Conservation (phyloP, 257 asterid genomes). For the Penstemon barbatus region DNA sequence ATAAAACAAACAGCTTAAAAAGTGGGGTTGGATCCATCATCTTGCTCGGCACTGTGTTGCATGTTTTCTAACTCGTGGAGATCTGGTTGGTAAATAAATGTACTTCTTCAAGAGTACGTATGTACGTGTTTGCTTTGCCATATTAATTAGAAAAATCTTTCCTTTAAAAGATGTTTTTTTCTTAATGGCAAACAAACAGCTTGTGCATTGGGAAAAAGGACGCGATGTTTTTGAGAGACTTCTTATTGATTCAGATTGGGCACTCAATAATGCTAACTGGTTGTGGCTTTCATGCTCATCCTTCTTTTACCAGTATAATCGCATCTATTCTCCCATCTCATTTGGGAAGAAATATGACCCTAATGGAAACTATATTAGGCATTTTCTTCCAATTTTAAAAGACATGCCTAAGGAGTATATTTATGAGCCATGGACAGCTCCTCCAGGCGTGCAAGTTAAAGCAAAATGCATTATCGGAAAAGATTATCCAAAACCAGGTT, state of each 20-base stretch:
- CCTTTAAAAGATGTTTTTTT: no score
- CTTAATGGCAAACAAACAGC: conserved; percentile 38
- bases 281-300: conserved; percentile 97
- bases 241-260: conserved; percentile 96
- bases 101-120: neutral
- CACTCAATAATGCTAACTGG: conserved; percentile 95
- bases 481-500: conserved; percentile 98
- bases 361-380: conserved; percentile 70
- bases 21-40: conserved; percentile 99
- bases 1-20: conserved; percentile 51
- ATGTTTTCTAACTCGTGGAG: conserved; percentile 95
- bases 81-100: conserved; percentile 53
- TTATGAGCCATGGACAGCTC: conserved; percentile 97
- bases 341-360: conserved; percentile 95
- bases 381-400: conserved; percentile 86
- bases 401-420: conserved; percentile 98
- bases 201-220: conserved; percentile 92
- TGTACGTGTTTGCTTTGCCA: neutral
- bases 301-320: conserved; percentile 94
- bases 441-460: conserved; percentile 69
- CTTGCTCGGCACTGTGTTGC: conserved; percentile 98
- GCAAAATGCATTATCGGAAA: conserved; percentile 84
- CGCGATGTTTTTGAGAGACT: conserved; percentile 93
- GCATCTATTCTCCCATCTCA: conserved; percentile 87
- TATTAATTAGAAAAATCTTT: no score